These are phyloP conservation scores for Leishmania major DNA, from an alignment of 208 protist genomes.

Conservation along the genomic window DNA sequence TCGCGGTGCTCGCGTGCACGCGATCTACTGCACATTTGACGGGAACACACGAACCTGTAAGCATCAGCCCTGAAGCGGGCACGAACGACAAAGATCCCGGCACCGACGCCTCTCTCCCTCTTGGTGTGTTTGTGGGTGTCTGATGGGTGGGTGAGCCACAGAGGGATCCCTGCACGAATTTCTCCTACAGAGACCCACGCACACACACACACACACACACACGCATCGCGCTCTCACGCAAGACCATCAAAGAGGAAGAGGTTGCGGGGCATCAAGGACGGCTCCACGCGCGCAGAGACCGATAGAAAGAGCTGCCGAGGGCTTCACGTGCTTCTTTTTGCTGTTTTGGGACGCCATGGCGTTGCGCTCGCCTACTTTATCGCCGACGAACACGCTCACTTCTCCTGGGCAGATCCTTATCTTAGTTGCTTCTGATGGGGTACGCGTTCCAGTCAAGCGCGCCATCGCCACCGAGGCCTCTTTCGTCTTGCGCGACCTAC, in stretches of 20 bases:
- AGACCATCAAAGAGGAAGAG: not conserved
- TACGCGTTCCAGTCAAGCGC: conserved; percentile 53
- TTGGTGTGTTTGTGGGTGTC: not conserved
- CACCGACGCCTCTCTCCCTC: not conserved
- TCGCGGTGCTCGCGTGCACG: not conserved
- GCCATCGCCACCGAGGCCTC: conserved; percentile 78
- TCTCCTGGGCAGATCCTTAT: conserved; percentile 47
- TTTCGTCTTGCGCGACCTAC: conserved; percentile 73
- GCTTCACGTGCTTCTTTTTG: too few relatives aligned
- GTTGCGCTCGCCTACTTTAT: conserved; percentile 5
- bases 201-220: not conserved
- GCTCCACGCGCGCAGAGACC: too few relatives aligned
- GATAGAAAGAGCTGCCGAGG: too few relatives aligned
- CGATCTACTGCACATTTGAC: not conserved
- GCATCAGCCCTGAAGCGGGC: not conserved
- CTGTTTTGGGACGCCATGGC: not conserved
- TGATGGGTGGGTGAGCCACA: not conserved
- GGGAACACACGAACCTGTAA: not conserved
- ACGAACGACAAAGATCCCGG: not conserved
- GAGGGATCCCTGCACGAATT: not conserved
- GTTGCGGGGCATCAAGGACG: not conserved
- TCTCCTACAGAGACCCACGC: not conserved
- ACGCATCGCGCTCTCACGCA: not conserved
- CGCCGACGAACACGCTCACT: not conserved
- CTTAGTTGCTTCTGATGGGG: conserved; percentile 71